A percentile compares a stretch with the other conserved stretches of the same genome.
Conservation (phyloP, 2,329 filamentous ascomycete genomes). For the Paraphoma chrysanthemicola region DNA sequence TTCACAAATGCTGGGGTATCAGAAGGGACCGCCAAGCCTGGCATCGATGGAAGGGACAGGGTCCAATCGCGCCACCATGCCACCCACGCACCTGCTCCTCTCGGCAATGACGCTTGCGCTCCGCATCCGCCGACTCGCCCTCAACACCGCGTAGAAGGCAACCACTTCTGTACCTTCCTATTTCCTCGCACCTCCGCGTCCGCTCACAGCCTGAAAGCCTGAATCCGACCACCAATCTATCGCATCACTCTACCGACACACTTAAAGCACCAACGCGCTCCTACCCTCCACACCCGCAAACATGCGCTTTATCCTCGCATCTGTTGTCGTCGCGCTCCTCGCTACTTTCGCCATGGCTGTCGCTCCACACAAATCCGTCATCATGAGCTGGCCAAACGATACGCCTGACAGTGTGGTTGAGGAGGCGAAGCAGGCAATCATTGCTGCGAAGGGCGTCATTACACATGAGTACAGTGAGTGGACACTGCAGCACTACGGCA, state of each 20-base stretch:
- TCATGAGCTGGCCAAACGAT: constrained; percentile 77
- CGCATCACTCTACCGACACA: neutral
- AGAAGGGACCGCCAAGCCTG: neutral
- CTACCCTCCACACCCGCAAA: constrained; percentile 23
- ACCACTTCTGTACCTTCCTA: constrained; percentile 3
- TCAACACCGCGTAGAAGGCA: neutral
- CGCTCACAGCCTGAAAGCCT: constrained; percentile 1
- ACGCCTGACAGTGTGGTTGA: constrained; percentile 73
- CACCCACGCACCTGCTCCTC: constrained; percentile 4
- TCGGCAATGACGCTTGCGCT: constrained; percentile 8
- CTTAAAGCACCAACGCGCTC: neutral
- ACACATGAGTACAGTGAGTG: constrained; percentile 74
- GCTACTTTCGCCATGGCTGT: constrained; percentile 68
- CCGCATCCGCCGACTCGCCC: constrained; percentile 1
- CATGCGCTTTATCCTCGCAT: constrained; percentile 71
- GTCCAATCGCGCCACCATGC: constrained; percentile 4
- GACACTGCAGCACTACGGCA: neutral
- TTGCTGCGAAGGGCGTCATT: constrained; percentile 71
- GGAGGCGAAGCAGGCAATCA: constrained; percentile 74
- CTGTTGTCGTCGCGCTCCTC: constrained; percentile 65
- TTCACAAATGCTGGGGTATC: no score
- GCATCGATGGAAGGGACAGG: neutral
- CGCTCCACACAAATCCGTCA: constrained; percentile 70
- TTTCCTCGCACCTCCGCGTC: neutral
- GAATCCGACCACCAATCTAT: neutral